These are phyloP conservation scores for Clarkia xantiana DNA, from an alignment of 345 rosid genomes.

Conservation along the genomic window DNA sequence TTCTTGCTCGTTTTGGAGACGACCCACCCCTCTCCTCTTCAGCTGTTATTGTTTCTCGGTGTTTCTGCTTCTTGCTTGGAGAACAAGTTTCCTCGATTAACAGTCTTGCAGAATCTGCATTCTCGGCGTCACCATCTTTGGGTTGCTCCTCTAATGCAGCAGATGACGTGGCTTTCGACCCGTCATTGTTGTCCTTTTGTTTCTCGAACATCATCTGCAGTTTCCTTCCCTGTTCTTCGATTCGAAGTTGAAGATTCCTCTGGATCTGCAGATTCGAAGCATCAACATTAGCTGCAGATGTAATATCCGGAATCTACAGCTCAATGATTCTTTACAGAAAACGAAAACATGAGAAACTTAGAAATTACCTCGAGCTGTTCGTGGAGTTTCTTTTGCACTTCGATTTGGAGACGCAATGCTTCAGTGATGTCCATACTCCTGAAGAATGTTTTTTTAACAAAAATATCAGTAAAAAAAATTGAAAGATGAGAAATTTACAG, in stretches of 20 bases:
- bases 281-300: neutral
- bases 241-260: constrained; percentile 59
- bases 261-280: constrained; percentile 9
- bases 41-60: neutral
- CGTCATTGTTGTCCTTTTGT: constrained; percentile 20
- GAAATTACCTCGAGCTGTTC: constrained; percentile 9
- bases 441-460: no score
- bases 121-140: neutral
- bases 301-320: neutral
- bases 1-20: neutral
- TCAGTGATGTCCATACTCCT: constrained; percentile 2
- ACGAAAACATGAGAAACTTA: neutral
- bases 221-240: constrained; percentile 73
- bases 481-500: no score
- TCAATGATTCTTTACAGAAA: neutral
- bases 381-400: constrained; percentile 34
- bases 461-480: no score
- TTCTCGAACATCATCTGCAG: constrained; percentile 52
- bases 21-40: neutral
- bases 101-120: neutral
- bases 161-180: constrained; percentile 7
- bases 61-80: neutral
- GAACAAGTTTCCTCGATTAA: neutral
- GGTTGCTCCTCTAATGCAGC: neutral
- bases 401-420: constrained; percentile 57